A percentile compares a stretch with the other conserved stretches of the same genome.
These are phyloP conservation scores for Prunus fruticosa DNA, from an alignment of 306 rosid genomes.

Conservation along the genomic window DNA sequence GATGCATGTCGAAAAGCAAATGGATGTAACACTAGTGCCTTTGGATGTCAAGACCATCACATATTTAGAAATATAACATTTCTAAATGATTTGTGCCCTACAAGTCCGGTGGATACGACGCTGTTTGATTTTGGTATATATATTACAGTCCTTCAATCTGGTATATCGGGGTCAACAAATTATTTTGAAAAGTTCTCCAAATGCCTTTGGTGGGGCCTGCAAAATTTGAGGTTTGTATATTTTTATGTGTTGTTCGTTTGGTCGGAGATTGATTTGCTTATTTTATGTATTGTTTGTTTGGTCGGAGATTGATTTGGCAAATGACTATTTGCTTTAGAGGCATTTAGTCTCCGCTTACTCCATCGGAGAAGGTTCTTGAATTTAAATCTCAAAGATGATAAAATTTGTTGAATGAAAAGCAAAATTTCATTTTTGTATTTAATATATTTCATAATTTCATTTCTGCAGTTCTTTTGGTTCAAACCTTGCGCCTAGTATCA, in stretches of 20 bases:
- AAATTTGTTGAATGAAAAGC: too few relatives aligned
- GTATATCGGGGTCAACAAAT: conserved; percentile 4
- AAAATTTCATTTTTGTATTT: too few relatives aligned
- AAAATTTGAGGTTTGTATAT: conserved; percentile 25
- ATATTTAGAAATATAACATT: neutral
- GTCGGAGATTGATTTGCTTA: too few relatives aligned
- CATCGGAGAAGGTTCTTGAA: too few relatives aligned
- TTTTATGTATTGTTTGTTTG: too few relatives aligned
- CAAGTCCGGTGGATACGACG: neutral
- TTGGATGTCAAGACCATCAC: neutral
- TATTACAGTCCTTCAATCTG: conserved; percentile 22
- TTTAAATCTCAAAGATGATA: too few relatives aligned
- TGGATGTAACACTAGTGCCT: neutral
- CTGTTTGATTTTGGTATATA: conserved; percentile 24
- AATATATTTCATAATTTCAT: neutral
- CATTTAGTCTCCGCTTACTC: too few relatives aligned
- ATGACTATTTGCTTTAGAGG: too few relatives aligned
- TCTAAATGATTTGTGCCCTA: neutral
- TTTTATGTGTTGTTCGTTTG: too few relatives aligned
- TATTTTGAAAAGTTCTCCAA: conserved; percentile 12
- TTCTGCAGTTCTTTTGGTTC: conserved; percentile 14
- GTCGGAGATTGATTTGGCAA: too few relatives aligned
- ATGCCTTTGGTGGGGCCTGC: conserved; percentile 30
- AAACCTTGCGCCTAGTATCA: conserved; percentile 22
- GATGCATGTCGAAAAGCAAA: neutral